phyloP scores from a whole-genome alignment of 306 rosid genomes.

The Vigna nakashimae region DNA sequence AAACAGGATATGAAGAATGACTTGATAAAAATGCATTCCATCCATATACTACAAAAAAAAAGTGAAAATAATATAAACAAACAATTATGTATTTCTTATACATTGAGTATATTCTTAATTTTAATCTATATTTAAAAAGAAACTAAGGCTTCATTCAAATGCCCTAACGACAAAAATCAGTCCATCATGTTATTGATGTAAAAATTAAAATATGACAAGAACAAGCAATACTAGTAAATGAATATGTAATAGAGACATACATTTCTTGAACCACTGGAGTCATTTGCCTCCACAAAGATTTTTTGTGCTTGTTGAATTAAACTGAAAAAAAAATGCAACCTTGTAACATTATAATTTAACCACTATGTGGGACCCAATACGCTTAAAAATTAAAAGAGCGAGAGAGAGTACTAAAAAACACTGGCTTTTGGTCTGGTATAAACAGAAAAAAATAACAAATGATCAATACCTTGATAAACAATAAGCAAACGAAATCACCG shows the following conservation, averaged over 20 bases:
- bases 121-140: neutral
- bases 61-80: conserved; percentile 19
- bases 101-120: conserved; percentile 10
- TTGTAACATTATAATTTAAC: conserved; percentile 38
- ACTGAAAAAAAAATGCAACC: conserved; percentile 64
- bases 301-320: conserved; percentile 91
- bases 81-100: neutral
- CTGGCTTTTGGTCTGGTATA: conserved; percentile 6
- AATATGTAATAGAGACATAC: conserved; percentile 65
- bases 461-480: conserved; percentile 80
- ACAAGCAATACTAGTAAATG: conserved; percentile 28
- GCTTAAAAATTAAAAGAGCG: conserved; percentile 18
- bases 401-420: neutral
- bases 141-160: conserved; percentile 34
- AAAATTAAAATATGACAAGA: conserved; percentile 31
- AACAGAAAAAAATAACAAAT: conserved; percentile 7
- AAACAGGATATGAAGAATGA: conserved; percentile 25
- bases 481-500: conserved; percentile 88
- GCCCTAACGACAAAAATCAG: conserved; percentile 33
- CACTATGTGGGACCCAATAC: conserved; percentile 34
- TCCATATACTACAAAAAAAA: conserved; percentile 20
- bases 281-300: conserved; percentile 73
- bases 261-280: conserved; percentile 80
- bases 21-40: conserved; percentile 16
- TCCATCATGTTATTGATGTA: neutral